Percentiles rank a stretch among this genome's conserved stretches.
Conservation (phyloP, 1,284 basidiomycete species). For the Phaffia rhodozyma region DNA sequence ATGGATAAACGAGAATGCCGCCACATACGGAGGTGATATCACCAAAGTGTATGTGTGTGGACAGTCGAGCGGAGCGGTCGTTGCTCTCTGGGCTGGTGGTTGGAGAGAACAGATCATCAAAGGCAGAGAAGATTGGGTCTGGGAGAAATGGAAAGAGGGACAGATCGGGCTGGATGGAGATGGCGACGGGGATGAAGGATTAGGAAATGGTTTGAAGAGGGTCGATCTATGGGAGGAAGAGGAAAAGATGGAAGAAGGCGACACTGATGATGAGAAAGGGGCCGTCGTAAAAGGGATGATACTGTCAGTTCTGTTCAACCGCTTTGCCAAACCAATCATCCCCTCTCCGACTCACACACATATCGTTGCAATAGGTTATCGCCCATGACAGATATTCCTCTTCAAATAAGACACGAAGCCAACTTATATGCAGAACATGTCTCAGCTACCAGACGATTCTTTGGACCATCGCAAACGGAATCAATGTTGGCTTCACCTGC, state of each 20-base stretch:
- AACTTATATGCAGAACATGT: constrained; percentile 34
- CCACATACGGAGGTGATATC: constrained; percentile 28
- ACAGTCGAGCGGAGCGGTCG: constrained; percentile 33
- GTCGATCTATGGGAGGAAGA: constrained; percentile 34
- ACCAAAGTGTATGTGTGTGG: constrained; percentile 31
- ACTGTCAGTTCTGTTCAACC: constrained; percentile 19
- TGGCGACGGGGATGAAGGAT: constrained; percentile 7
- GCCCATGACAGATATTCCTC: constrained; percentile 35
- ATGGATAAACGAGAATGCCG: not conserved
- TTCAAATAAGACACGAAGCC: constrained; percentile 32
- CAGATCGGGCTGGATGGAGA: not conserved
- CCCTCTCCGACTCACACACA: not conserved
- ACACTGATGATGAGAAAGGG: too few species aligned
- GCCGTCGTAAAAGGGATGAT: constrained; percentile 30
- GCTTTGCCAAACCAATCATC: not conserved
- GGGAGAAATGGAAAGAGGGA: constrained; percentile 3
- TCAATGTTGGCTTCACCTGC: constrained; percentile 36
- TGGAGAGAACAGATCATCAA: constrained; percentile 25
- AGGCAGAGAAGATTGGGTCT: constrained; percentile 20
- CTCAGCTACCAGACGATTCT: constrained; percentile 30
- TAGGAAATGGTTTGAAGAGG: constrained; percentile 25
- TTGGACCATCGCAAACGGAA: constrained; percentile 32
- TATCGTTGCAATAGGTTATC: constrained; percentile 22
- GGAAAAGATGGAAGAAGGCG: constrained; percentile 26
- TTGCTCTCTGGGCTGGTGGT: constrained; percentile 29